Base-by-base conservation (phyloP, 2,329 filamentous ascomycete genomes). In the Alternaria sp. region DNA sequence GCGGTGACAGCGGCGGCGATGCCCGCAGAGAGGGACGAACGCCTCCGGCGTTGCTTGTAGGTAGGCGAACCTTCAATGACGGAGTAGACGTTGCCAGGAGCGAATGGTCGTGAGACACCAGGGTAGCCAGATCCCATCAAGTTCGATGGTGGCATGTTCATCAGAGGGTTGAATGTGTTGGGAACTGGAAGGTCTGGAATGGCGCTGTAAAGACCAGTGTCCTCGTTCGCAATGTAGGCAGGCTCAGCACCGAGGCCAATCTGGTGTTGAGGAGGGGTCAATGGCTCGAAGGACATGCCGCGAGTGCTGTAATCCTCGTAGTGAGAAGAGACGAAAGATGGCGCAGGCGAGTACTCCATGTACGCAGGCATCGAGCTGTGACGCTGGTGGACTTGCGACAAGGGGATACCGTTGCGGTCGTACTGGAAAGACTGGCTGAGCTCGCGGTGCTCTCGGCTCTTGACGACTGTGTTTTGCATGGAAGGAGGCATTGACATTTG, bases 351-450 rank as follows among this genome's bases (percentile, higher is more conserved):
- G 84, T 98, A 99, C 81, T 99, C 95, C 79, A 98, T 90, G 78
- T 97, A 99, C 20, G 93, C 92, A 51, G 95, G 95, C 93, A 99
- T 97, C n/a, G 95, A 99, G 63, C 94, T 92, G 81, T 98, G 94
- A 59, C 95, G 91, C 79, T 97, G 92, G 81, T 97, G 93, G 54
- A 90, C 85, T 75, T 94, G 92, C 41, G 88, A 86, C 66, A 97
- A 86, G 1, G 94, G 92, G 57, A 97, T 89, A 71, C 93, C 93
- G 74, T 95, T 96, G 76, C 95, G 92, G 80, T 96, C 95, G 83
- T 96, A 97, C 79, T 94, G 92, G 67, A 94, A 85, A 63, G 92
- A 89, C 9, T 64, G 54, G 60, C 81, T 85, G 78, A 89, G 96
- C 67, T 97, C 94, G 77, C 90, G 87, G 79, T 98, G 87, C 80